A percentile compares a stretch with the other conserved stretches of the same genome.
Evolutionary conservation across 345 rosid genomes (phyloP).

Genomic region (Odontarrhena argentea): DNA sequence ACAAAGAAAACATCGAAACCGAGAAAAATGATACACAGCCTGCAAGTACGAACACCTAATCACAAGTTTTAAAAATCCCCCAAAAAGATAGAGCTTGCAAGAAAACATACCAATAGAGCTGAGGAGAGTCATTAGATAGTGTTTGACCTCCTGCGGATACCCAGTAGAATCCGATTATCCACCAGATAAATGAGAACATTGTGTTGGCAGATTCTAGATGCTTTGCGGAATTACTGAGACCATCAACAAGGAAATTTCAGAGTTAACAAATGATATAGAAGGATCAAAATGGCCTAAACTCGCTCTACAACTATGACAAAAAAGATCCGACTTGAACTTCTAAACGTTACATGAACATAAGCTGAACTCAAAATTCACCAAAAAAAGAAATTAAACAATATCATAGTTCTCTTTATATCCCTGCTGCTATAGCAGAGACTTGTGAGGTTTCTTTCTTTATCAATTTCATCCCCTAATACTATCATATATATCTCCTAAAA

Average conservation of each 20-base stretch:
- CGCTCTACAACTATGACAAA: background rate
- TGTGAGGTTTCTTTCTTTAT: slow-evolving; percentile 6
- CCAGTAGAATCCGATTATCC: slow-evolving; percentile 97
- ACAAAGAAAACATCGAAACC: slow-evolving; percentile 98
- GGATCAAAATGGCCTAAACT: slow-evolving; percentile 23
- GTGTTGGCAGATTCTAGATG: slow-evolving; percentile 90
- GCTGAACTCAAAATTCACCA: background rate
- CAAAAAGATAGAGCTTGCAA: background rate
- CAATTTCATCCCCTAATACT: background rate
- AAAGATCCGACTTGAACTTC: background rate
- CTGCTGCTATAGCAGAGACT: background rate
- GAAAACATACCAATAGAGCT: slow-evolving; percentile 78
- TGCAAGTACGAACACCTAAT: slow-evolving; percentile 45
- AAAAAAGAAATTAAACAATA: background rate
- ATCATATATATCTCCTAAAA: slow-evolving; percentile 9
- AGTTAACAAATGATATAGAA: background rate
- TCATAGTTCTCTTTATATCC: background rate
- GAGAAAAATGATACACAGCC: slow-evolving; percentile 90
- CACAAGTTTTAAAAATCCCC: background rate
- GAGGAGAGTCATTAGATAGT: slow-evolving; percentile 64
- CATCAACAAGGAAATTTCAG: slow-evolving; percentile 15
- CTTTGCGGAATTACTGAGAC: slow-evolving; percentile 62
- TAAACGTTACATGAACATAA: slow-evolving; percentile 10
- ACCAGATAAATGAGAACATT: slow-evolving; percentile 91
- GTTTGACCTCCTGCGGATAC: slow-evolving; percentile 84